Base-by-base conservation (phyloP, 129 eudicot species). In the Mikania micrantha region DNA sequence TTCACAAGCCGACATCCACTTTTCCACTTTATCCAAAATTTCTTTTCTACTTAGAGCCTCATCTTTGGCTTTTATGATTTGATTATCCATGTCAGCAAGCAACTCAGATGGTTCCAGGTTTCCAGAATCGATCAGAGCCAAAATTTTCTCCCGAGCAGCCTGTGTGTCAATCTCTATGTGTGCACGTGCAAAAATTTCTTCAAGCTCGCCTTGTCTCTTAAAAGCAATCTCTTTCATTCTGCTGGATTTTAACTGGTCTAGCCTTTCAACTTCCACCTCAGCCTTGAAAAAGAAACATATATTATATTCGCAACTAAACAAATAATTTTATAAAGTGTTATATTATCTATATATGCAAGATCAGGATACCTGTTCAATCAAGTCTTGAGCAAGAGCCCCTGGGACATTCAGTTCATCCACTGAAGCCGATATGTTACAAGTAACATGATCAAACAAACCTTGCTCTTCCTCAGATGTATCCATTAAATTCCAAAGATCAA, bases 11-110 rank as follows among this genome's bases (percentile, higher is more conserved):
- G 84, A 85, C 77, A 56, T 84, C 96, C 96, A 90, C 67, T 90
- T 90, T 79, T 90, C 96, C 76, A 90, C 90, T 76, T 85, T 90
- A 58, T 90, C 96, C 82, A 90, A 76, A 67, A 90, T 84, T 32
- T 86, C 95, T 70, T 84, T 90, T 70, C 95, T 82, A 77, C 95
- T 80, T 35, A 71, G 83, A 67, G 96, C 90, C 78, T 74, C 81
- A 72, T 90, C 96, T 79, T 80, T 90, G 56, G 91, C 96, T 82
- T 79, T 85, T 47, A 81, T 65, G 34, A 86, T 80, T 76, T 86
- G 86, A 72, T 84, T 91, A 75, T 90, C 95, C 96, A 90, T 90
- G 77, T 86, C 81, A 24, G 80, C 83, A 12, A 90, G 81, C 68
- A 90, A 79, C 31, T 80, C 91, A 67, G 96, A 75, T 42, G 74